phyloP scores from a whole-genome alignment of 2,329 filamentous ascomycete genomes.

The Balansia obtecta region DNA sequence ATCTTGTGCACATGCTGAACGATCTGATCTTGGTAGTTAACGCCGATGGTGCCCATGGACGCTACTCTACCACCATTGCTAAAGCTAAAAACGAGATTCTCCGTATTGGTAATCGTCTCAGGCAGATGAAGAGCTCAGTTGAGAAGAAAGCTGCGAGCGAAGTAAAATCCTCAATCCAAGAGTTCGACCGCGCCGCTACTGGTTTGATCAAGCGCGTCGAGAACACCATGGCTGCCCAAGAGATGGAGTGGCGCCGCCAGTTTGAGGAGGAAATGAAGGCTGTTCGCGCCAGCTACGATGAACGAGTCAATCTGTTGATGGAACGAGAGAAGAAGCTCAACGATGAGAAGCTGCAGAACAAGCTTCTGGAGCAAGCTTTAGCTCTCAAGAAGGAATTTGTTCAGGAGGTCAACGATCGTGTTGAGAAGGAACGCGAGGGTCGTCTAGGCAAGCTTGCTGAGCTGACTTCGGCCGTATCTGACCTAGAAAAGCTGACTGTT shows the following conservation, averaged over 20 bases:
- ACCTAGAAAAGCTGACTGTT: conserved; percentile 76
- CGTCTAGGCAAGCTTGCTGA: conserved; percentile 77
- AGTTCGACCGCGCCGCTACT: conserved; percentile 78
- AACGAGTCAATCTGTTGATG: conserved; percentile 66
- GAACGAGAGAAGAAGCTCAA: conserved; percentile 68
- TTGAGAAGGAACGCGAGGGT: conserved; percentile 79
- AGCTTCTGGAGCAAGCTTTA: conserved; percentile 82
- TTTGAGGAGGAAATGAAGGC: conserved; percentile 77
- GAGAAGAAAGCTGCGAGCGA: conserved; percentile 62
- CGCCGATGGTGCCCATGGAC: conserved; percentile 64
- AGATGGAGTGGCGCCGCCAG: conserved; percentile 73
- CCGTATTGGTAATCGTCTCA: conserved; percentile 69
- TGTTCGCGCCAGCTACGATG: conserved; percentile 65
- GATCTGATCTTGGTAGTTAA: conserved; percentile 91
- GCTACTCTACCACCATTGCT: conserved; percentile 64
- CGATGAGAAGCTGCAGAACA: conserved; percentile 72
- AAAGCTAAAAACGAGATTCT: conserved; percentile 78
- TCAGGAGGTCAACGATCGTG: conserved; percentile 62
- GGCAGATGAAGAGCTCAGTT: conserved; percentile 55
- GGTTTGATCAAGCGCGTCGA: conserved; percentile 86
- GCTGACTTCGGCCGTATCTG: conserved; percentile 62
- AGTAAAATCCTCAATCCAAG: conserved; percentile 56
- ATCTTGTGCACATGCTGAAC: conserved; percentile 90
- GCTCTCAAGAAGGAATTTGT: conserved; percentile 78
- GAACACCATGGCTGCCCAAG: conserved; percentile 66